Conservation (phyloP, 257 asterid species). For the Galeopsis tetrahit region DNA sequence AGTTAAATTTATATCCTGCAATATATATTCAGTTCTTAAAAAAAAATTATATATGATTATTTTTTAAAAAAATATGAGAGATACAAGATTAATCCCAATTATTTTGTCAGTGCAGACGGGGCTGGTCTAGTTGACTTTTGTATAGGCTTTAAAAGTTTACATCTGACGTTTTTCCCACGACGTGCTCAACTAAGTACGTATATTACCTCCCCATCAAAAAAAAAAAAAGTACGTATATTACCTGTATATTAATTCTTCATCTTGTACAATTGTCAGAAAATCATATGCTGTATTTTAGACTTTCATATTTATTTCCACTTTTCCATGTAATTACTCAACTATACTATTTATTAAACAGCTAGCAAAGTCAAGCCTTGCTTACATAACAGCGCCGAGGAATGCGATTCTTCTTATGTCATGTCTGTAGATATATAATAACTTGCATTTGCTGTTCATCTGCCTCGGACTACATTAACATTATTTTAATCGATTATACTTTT, state of each 20-base stretch:
- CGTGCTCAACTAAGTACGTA: constrained; percentile 14
- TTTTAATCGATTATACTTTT: too few species aligned
- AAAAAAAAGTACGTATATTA: neutral
- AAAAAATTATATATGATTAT: too few species aligned
- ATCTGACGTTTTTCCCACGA: constrained; percentile 39
- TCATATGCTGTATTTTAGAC: neutral
- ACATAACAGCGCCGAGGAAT: constrained; percentile 42
- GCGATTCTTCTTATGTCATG: constrained; percentile 28
- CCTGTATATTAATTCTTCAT: neutral
- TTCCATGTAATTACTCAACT: neutral
- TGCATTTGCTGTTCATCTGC: neutral
- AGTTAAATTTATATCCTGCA: too few species aligned
- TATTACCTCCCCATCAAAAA: too few species aligned
- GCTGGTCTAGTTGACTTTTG: constrained; percentile 47
- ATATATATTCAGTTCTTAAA: too few species aligned
- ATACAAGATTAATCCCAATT: too few species aligned
- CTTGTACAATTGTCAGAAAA: neutral
- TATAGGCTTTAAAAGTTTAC: constrained; percentile 1
- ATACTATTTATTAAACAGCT: neutral
- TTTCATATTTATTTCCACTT: neutral
- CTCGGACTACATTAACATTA: neutral
- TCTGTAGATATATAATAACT: neutral
- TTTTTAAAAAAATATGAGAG: too few species aligned
- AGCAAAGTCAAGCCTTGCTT: constrained; percentile 42
- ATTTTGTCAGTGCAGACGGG: constrained; percentile 19